A percentile compares a stretch with the other conserved stretches of the same genome.
Conservation (phyloP, 768 basidiomycete species). For the Psilocybe cubensis region DNA sequence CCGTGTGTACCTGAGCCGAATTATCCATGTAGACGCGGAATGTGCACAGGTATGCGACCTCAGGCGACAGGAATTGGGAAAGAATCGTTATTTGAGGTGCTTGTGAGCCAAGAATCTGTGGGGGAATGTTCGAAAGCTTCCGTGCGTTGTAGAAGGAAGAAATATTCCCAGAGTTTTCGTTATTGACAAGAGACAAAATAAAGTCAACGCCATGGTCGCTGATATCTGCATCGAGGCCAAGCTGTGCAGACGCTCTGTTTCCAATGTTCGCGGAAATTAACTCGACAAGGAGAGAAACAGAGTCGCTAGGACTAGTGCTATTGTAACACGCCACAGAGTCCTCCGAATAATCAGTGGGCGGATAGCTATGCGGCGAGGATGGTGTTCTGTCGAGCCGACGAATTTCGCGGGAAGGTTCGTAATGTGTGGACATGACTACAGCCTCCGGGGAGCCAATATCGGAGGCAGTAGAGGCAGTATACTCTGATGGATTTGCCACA, state of each 20-base stretch:
- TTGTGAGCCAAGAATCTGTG: conserved; percentile 39
- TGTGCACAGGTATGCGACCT: conserved; percentile 13
- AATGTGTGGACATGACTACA: not conserved
- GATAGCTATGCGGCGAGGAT: not conserved
- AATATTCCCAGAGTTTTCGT: conserved; percentile 7
- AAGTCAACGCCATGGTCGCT: conserved; percentile 17
- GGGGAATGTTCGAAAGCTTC: conserved; percentile 20
- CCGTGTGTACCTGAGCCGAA: conserved; percentile 36
- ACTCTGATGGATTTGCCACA: conserved; percentile 1
- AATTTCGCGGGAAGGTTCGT: not conserved
- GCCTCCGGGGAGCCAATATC: not conserved
- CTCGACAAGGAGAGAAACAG: conserved; percentile 5
- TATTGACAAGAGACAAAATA: conserved; percentile 14
- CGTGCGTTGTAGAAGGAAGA: conserved; percentile 19
- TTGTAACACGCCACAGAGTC: not conserved
- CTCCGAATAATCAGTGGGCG: not conserved
- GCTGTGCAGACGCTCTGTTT: conserved; percentile 5
- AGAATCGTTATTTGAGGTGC: conserved; percentile 48
- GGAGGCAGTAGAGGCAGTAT: not conserved
- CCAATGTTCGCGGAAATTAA: conserved; percentile 14
- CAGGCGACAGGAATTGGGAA: conserved; percentile 15
- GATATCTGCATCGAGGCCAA: conserved; percentile 23
- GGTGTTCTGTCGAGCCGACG: not conserved
- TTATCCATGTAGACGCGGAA: conserved; percentile 21
- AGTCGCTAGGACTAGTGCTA: not conserved